phyloP scores from a whole-genome alignment of 108 stramenopile species.

The Asterionellopsis glacialis region DNA sequence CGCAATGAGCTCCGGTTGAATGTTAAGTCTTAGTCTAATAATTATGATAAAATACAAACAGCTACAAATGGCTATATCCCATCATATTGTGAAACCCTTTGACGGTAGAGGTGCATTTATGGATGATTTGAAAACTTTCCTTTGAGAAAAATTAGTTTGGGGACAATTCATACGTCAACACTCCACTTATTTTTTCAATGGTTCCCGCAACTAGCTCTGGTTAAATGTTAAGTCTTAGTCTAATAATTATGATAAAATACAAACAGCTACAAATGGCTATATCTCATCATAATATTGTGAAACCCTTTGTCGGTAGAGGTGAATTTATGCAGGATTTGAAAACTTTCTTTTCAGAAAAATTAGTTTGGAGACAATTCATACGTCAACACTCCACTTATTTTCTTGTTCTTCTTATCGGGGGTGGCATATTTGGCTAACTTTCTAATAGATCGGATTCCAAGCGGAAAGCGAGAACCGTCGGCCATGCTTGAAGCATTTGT shows the following conservation, averaged over 20 bases:
- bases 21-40: background rate
- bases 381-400: background rate
- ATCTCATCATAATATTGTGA: background rate
- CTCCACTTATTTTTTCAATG: background rate
- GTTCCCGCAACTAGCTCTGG: background rate
- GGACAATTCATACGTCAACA: background rate
- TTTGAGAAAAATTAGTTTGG: too few species aligned
- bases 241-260: too few species aligned
- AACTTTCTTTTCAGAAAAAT: too few species aligned
- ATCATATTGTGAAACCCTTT: background rate
- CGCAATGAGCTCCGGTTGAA: background rate
- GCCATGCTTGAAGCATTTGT: background rate
- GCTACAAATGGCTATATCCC: background rate
- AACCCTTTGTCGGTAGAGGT: too few species aligned
- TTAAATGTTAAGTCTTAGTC: background rate
- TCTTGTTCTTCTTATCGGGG: background rate
- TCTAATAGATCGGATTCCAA: background rate
- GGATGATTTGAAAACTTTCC: too few species aligned
- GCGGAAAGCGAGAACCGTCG: background rate
- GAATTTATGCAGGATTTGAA: too few species aligned
- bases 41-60: too few species aligned
- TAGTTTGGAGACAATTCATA: background rate
- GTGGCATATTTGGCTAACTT: background rate
- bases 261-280: too few species aligned
- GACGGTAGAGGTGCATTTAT: too few species aligned